Base-by-base conservation (phyloP, 2,329 filamentous ascomycete species). In the Xylariaceae sp. region DNA sequence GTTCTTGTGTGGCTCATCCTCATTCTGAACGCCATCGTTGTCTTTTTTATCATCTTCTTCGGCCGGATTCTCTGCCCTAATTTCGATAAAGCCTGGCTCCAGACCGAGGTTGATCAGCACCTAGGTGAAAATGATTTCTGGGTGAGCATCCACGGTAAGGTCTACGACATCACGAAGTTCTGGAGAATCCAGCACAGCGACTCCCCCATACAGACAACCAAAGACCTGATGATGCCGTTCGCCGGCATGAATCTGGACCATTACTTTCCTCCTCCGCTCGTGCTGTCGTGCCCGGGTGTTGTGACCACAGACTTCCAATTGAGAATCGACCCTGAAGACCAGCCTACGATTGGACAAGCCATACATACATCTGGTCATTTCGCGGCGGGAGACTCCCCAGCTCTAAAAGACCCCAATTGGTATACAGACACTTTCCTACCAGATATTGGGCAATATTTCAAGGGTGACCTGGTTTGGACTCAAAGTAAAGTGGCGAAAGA, bases 21-120 rank as follows among this genome's bases (percentile, higher is more conserved):
- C 32, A 65, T 99, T 9, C 73, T 95, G 62, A 99, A 99, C 72
- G 90, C 69, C 40, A 67, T 82, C 31, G 82, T 99, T 58, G 78
- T 96, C 55, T 99, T 99, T 74, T 96, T 90, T 81, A 96, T 99
- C 64, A 81, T 96, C 60, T 83, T 74, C 40, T 94, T 99, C 64
- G 91, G 92, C 35, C 83, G 80, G 53, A 71, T 99, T 1, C 77
- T 97, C 2, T 99, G 94, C 68, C 94, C 94, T 11, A 91, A 96
- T 68, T 88, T 83, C 60, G 83, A 96, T 75, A 96, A 96, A 70
- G 94, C 84, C 2, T 99, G 91, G 91, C 84, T 83, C 51, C 68
- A 74, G 3, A 78, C 78, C 8, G 82, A 99, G 68, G 84, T 96
- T 5, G 65, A 73, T 11, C 80, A 74, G 39, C 92, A 96, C 65